Evolutionary conservation across 2,329 filamentous ascomycete genomes (phyloP), one percentile per base, ranked within the genome.

Genomic region (Fusarium pseudocircinatum): DNA sequence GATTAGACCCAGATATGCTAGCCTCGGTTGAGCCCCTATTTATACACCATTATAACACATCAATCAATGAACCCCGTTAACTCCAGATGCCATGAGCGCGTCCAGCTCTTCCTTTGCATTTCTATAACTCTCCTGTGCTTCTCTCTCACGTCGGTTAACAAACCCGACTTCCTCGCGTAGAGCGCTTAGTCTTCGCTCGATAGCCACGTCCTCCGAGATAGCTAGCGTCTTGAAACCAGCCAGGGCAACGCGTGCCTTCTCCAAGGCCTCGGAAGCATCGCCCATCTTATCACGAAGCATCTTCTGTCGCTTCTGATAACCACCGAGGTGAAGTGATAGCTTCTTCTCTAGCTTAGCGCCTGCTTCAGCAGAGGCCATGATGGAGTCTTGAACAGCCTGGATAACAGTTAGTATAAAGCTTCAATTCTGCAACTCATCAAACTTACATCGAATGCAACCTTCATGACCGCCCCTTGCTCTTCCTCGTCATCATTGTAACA

Each of bases 301-400:
- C 82, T 95, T 95, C 39, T 94, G 91, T 37, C 96, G 92, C 75
- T 95, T 91, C 81, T 95, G 92, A 83, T 99, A 99, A 20, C 96
- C 96, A 30, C 95, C 95, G 6, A 97, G 90, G 77, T 96, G 92
- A 60, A 97, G 87, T 0, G 88, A 87, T n/a, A 99, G 89, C 83
- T 96, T 98, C 88, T 97, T 97, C 83, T 98, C 95, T 3, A 97
- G 85, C 82, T 96, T 97, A 79, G 94, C 94, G 60, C 93, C 94
- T 64, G 92, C 89, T 76, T 96, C 92, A 6, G 95, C 96, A 0
- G 91, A 90, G 6, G 88, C 85, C 75, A 93, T 88, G 70, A 97
- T 93, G 13, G 88, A 86, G 52, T 93, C 89, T 82, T 96, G 93
- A 4, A 95, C 88, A 50, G 87, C 87, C 91, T 93, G 62, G 28